phyloP scores from a whole-genome alignment of 495 filamentous ascomycete genomes.

The Penicillium riverlandense region DNA sequence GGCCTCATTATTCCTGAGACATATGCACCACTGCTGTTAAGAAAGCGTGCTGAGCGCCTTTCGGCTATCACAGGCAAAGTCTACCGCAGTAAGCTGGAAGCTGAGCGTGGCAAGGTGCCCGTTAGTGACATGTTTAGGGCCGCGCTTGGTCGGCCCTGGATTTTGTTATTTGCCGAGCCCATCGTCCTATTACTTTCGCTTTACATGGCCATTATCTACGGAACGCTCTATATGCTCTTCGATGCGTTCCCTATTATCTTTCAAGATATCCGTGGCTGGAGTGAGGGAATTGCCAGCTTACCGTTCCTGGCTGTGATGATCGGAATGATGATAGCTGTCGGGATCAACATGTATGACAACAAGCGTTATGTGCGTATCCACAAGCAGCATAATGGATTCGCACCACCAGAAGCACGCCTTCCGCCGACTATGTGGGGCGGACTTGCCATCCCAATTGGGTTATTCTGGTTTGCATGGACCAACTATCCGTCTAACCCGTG shows the following conservation, averaged over 20 bases:
- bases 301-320: constrained; percentile 67
- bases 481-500: constrained; percentile 55
- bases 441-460: constrained; percentile 26
- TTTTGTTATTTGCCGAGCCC: constrained; percentile 59
- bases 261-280: constrained; percentile 61
- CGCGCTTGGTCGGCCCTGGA: constrained; percentile 31
- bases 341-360: constrained; percentile 26
- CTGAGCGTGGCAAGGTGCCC: constrained; percentile 24
- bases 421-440: constrained; percentile 24
- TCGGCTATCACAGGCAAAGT: constrained; percentile 46
- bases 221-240: constrained; percentile 70
- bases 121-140: constrained; percentile 32
- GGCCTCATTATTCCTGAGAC: constrained; percentile 51
- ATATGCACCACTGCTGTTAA: constrained; percentile 52
- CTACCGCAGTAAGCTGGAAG: constrained; percentile 45
- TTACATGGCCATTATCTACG: constrained; percentile 63
- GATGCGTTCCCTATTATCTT: constrained; percentile 70
- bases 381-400: constrained; percentile 14
- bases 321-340: constrained; percentile 59
- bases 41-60: constrained; percentile 39
- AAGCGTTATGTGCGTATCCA: constrained; percentile 23
- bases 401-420: constrained; percentile 32
- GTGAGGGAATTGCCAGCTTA: constrained; percentile 54
- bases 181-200: constrained; percentile 50
- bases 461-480: constrained; percentile 58